Evolutionary conservation across 306 rosid genomes (phyloP), one percentile per base, ranked within the genome.

Genomic region (Rosa chinensis): DNA sequence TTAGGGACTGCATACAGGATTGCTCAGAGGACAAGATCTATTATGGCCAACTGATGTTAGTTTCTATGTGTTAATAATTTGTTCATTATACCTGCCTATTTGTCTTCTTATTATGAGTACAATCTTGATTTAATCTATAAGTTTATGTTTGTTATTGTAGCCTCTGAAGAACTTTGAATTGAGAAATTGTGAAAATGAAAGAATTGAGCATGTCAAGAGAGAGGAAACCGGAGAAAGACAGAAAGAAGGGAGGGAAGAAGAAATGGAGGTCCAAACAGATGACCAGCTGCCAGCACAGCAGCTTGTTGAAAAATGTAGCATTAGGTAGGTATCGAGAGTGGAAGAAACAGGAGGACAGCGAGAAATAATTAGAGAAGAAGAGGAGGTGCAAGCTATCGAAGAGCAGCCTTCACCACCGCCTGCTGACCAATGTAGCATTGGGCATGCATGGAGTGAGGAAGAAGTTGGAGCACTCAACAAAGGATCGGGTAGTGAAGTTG

Each of bases 201-300:
- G 10, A 45, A 10, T 10, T 45, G 2, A 10, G 50, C 28, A 40
- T 67, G 18, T 5, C 11, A 21, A 17, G 37, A 44, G 55, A 69
- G 10, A 44, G 14, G 55, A 44, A 44, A 35, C 55, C 21, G 39
- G 35, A 10, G 73, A 69, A n/a, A 44, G 55, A 44, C 35, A 21
- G 35, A 10, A n/a, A 69, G 35, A n/a, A 43, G 73, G 73, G 43
- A 69, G 21, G 73, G 11, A 18, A 44, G 73, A 44, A 69, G 73
- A n/a, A 35, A 53, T 10, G 52, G 55, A 69, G 44, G 37, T 43
- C 53, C 53, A 44, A 69, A 37, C 73, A n/a, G 37, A 11, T 25
- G 58, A 70, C n/a, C 25, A 21, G 56, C 39, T 1, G 10, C 56
- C 74, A 21, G 20, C 40, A 12, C 71, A 35, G 47, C 58, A 52